Percentiles rank a stretch among this genome's conserved stretches.
phyloP scores from a whole-genome alignment of 768 basidiomycete species.

The Suillus tomentosus region DNA sequence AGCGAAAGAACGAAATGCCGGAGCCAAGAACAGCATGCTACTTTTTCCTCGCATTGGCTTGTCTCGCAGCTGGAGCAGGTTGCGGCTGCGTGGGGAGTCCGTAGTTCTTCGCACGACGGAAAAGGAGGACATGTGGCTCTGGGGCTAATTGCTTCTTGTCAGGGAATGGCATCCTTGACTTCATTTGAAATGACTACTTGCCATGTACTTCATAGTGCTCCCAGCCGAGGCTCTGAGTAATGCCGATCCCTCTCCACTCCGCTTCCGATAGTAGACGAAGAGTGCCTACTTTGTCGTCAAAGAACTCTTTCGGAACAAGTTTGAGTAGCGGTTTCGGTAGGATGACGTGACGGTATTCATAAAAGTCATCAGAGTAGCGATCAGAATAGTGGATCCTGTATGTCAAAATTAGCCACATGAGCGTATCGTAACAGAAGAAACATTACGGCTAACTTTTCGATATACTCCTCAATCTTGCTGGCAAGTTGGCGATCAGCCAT shows the following conservation, averaged over 20 bases:
- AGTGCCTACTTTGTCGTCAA: constrained; percentile 74
- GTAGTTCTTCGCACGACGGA: constrained; percentile 78
- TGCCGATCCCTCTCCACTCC: constrained; percentile 97
- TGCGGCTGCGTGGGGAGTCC: constrained; percentile 52
- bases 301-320: constrained; percentile 86
- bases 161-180: constrained; percentile 13
- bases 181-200: constrained; percentile 32
- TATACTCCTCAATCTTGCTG: constrained; percentile 71
- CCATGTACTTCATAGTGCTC: constrained; percentile 98
- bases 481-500: constrained; percentile 40
- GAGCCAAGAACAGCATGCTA: constrained; percentile 27
- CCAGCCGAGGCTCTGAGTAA: constrained; percentile 96
- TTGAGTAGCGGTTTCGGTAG: constrained; percentile 94
- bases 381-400: constrained; percentile 87
- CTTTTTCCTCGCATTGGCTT: constrained; percentile 48
- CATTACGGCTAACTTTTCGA: constrained; percentile 63
- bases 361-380: constrained; percentile 88
- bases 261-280: constrained; percentile 81
- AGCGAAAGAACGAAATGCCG: constrained; percentile 24
- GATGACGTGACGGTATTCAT: constrained; percentile 97
- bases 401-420: constrained; percentile 15
- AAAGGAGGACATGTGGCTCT: constrained; percentile 92
- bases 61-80: constrained; percentile 38
- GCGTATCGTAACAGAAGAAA: constrained; percentile 20
- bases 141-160: constrained; percentile 56